Evolutionary conservation across 2,329 filamentous ascomycete species (phyloP).

Genomic region (Aaosphaeria pasadenensis): DNA sequence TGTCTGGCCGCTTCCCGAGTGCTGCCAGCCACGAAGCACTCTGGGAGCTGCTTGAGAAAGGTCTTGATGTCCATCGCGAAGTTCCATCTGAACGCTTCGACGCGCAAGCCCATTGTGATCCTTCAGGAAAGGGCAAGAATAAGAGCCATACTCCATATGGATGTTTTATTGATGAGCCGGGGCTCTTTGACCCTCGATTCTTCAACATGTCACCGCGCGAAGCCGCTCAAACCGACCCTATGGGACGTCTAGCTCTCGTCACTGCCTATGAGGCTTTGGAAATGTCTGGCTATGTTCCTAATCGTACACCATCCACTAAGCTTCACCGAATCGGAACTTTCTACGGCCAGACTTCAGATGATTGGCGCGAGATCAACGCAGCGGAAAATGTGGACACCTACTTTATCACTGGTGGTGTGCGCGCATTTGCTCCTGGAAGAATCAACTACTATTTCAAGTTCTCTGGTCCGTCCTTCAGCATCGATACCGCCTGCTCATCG

Average conservation of each 20-base stretch:
- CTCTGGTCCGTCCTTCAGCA: conserved; percentile 66
- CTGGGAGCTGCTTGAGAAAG: conserved; percentile 72
- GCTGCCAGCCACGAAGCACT: conserved; percentile 68
- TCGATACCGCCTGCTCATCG: conserved; percentile 78
- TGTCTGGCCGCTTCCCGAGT: conserved; percentile 74
- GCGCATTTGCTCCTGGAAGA: conserved; percentile 60
- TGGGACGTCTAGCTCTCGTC: conserved; percentile 72
- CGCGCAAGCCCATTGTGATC: conserved; percentile 67
- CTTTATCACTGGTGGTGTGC: conserved; percentile 63
- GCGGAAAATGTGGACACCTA: conserved; percentile 69
- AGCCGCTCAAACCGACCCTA: conserved; percentile 76
- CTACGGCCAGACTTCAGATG: conserved; percentile 72
- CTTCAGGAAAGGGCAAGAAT: conserved; percentile 70
- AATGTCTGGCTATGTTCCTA: conserved; percentile 74
- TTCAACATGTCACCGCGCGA: conserved; percentile 86
- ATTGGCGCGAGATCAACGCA: conserved; percentile 74
- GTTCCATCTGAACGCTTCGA: conserved; percentile 72
- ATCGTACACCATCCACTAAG: conserved; percentile 66
- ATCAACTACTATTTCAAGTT: conserved; percentile 79
- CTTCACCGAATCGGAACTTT: conserved; percentile 67
- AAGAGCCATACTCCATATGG: conserved; percentile 75
- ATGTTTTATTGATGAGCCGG: conserved; percentile 73
- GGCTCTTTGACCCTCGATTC: conserved; percentile 76
- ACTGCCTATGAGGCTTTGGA: conserved; percentile 81
- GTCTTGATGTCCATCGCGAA: conserved; percentile 68